Percentiles rank a stretch among this genome's conserved stretches.
Conservation (phyloP, 2,329 filamentous ascomycete genomes). For the Thielaviopsis ethacetica region DNA sequence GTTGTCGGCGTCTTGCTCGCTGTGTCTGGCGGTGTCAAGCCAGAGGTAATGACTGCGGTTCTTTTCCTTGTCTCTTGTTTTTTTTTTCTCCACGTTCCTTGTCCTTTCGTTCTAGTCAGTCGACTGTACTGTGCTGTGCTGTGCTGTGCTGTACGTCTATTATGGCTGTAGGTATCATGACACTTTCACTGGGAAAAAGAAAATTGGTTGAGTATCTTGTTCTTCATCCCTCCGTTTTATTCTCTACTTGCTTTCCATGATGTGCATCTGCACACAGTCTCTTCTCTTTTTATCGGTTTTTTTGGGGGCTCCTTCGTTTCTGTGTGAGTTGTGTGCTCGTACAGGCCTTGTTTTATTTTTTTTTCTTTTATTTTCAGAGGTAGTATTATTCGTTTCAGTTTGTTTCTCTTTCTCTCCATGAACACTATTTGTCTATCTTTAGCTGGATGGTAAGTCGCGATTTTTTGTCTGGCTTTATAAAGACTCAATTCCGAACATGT, state of each 20-base stretch:
- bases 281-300: background rate
- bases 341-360: background rate
- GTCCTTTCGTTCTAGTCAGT: background rate
- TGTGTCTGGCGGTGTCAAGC: background rate
- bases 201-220: slow-evolving; percentile 8
- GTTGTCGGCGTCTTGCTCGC: background rate
- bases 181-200: background rate
- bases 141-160: background rate
- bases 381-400: slow-evolving; percentile 2
- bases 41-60: background rate
- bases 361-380: background rate
- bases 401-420: background rate
- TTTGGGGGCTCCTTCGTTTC: background rate
- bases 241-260: slow-evolving; percentile 2
- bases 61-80: background rate
- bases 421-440: background rate
- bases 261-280: too few relatives aligned
- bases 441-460: background rate
- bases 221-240: background rate
- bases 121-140: background rate
- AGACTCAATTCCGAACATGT: background rate
- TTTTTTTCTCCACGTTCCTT: background rate
- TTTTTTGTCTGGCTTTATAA: background rate
- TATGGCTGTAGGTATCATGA: background rate
- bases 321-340: slow-evolving; percentile 1